Evolutionary conservation across 805 yeast species (phyloP), one percentile per base, ranked within the genome.

Genomic region (Jamesozyma lodderae): DNA sequence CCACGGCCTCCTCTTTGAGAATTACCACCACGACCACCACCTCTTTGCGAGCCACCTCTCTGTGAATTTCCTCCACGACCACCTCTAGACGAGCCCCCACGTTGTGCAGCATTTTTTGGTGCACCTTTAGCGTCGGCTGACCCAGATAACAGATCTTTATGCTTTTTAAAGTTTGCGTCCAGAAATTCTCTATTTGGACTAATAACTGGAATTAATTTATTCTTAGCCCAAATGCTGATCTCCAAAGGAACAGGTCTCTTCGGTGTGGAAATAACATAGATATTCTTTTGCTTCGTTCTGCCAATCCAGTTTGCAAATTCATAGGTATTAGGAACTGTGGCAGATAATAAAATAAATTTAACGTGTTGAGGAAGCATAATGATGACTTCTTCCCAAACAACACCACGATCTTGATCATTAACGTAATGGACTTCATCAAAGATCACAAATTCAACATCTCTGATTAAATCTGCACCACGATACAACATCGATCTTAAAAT

Each of bases 261-360:
- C 10, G 95, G 87, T 0, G 99, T 92, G 0, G 95, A 86, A 16
- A 92, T 92, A 34, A 92, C 98, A 52, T 92, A 90, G 7, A 92
- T 90, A 53, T 92, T 94, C 59, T 88, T 90, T 51, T 85, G 88
- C 56, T 92, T 92, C 0, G 98, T 92, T 60, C 98, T 72, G 4
- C 99, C 97, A 15, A 92, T 90, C 99, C 99, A 92, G 47, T 81
- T 84, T 7, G 99, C 99, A 69, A 92, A 92, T 56, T 92, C 99
- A 57, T 74, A 82, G 0, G 98, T 90, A 57, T 92, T 92, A n/a
- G 99, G 98, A 6, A 92, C 97, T 0, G 99, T 92, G 4, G 99
- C 99, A 10, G 96, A 85, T 28, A 92, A 68, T 29, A 92, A 66
- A 45, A 92, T 86, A 51, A 84, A 82, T 54, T 90, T 90, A 41